Percentiles rank a stretch among this genome's conserved stretches.
These are phyloP conservation scores for Cryphonectria radicalis DNA, from an alignment of 2,329 filamentous ascomycete genomes.

Conservation along the genomic window DNA sequence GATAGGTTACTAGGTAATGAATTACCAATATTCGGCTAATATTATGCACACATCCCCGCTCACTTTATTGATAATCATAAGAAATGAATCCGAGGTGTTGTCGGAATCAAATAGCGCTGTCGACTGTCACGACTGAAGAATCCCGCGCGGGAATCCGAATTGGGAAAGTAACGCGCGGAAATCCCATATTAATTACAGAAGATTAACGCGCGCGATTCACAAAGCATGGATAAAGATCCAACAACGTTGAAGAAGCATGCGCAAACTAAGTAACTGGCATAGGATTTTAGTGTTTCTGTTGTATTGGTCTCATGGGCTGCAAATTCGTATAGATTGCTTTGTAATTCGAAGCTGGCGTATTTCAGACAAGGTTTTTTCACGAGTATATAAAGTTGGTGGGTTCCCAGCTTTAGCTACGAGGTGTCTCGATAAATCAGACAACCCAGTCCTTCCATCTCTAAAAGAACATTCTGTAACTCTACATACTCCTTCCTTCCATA, in stretches of 20 bases:
- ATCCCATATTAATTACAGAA: neutral
- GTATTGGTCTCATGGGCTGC: neutral
- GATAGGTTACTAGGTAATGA: neutral
- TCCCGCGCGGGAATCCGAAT: slow-evolving; percentile 1
- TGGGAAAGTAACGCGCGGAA: neutral
- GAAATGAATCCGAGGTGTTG: neutral
- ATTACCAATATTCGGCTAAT: neutral
- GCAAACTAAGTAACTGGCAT: neutral
- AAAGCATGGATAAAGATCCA: neutral
- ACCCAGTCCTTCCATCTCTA: neutral
- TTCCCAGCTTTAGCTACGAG: neutral
- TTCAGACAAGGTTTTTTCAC: neutral
- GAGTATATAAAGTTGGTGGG: neutral
- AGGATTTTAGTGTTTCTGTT: neutral
- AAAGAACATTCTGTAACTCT: neutral
- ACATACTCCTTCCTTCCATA: neutral
- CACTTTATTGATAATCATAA: neutral
- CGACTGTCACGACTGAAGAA: no score
- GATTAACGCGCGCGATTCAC: neutral
- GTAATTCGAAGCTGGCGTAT: neutral
- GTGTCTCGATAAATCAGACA: neutral
- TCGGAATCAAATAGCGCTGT: neutral
- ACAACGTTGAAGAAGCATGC: neutral
- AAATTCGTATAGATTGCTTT: neutral
- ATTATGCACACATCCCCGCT: neutral